Conservation (phyloP, 345 rosid species). For the Acer negundo region DNA sequence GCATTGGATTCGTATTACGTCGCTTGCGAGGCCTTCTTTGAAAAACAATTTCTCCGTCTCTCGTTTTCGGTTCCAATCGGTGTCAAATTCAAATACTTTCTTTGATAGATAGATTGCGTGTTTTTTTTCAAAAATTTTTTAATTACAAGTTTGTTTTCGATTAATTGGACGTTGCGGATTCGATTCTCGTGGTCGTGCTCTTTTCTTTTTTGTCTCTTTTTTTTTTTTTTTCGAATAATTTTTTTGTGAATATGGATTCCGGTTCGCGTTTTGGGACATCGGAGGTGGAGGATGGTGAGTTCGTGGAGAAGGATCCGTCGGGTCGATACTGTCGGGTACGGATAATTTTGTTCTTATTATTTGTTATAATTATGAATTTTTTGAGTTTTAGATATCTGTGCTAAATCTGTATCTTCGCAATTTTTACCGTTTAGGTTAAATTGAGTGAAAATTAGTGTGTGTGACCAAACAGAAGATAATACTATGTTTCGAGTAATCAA, state of each 20-base stretch:
- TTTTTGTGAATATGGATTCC: constrained; percentile 39
- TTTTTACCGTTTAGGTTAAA: not conserved
- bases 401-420: not conserved
- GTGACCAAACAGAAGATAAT: not conserved
- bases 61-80: constrained; percentile 20
- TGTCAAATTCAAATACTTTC: constrained; percentile 16
- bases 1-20: constrained; percentile 48
- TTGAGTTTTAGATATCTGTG: not conserved
- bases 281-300: constrained; percentile 40
- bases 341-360: not conserved
- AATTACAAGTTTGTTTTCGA: not conserved
- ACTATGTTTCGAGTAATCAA: not conserved
- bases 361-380: not conserved
- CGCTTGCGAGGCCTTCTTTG: constrained; percentile 52
- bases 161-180: not conserved
- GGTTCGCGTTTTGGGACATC: constrained; percentile 28
- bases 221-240: not conserved
- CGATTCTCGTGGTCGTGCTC: not conserved
- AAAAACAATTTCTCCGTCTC: constrained; percentile 17
- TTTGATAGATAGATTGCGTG: constrained; percentile 12
- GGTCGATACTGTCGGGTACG: constrained; percentile 70
- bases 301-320: constrained; percentile 67
- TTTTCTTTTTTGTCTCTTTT: constrained; percentile 1
- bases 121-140: not conserved
- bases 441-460: not conserved